Evolutionary conservation across 2,329 filamentous ascomycete species (phyloP).

Genomic region (Ampelomyces quisqualis): DNA sequence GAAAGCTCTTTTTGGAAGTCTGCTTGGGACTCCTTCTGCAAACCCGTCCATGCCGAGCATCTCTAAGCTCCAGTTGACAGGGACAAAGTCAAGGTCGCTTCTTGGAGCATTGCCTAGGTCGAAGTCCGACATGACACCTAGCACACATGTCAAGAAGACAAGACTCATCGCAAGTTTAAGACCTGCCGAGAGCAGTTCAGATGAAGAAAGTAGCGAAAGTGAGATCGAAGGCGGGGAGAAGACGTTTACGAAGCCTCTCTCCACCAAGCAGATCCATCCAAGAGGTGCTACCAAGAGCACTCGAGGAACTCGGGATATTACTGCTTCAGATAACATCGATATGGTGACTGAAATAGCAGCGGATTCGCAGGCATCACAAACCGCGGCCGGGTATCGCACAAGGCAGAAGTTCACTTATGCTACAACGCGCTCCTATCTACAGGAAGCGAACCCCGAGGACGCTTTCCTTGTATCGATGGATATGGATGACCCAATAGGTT

Average conservation of each 20-base stretch:
- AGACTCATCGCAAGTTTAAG: slow-evolving; percentile 39
- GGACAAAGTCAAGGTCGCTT: slow-evolving; percentile 22
- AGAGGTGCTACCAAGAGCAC: neutral
- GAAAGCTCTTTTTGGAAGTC: slow-evolving; percentile 35
- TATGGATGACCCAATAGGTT: slow-evolving; percentile 25
- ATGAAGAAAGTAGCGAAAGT: slow-evolving; percentile 29
- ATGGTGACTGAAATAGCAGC: slow-evolving; percentile 16
- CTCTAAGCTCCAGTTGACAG: slow-evolving; percentile 32
- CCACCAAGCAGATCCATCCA: no score
- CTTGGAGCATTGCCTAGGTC: slow-evolving; percentile 31
- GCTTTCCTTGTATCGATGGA: slow-evolving; percentile 40
- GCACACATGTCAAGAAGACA: slow-evolving; percentile 25
- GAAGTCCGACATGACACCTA: slow-evolving; percentile 35
- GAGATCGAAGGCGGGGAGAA: slow-evolving; percentile 14
- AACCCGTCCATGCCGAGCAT: slow-evolving; percentile 38
- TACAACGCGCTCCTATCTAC: slow-evolving; percentile 60
- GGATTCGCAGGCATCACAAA: slow-evolving; percentile 34
- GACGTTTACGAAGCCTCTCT: no score
- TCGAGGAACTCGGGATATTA: neutral
- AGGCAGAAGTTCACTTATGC: slow-evolving; percentile 59
- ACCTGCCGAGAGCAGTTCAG: slow-evolving; percentile 24
- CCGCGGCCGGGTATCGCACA: slow-evolving; percentile 14
- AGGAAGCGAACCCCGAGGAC: slow-evolving; percentile 52
- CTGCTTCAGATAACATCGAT: slow-evolving; percentile 19
- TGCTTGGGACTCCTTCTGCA: slow-evolving; percentile 31